Conservation (phyloP, 2,329 filamentous ascomycete species). For the Fusarium sp. region DNA sequence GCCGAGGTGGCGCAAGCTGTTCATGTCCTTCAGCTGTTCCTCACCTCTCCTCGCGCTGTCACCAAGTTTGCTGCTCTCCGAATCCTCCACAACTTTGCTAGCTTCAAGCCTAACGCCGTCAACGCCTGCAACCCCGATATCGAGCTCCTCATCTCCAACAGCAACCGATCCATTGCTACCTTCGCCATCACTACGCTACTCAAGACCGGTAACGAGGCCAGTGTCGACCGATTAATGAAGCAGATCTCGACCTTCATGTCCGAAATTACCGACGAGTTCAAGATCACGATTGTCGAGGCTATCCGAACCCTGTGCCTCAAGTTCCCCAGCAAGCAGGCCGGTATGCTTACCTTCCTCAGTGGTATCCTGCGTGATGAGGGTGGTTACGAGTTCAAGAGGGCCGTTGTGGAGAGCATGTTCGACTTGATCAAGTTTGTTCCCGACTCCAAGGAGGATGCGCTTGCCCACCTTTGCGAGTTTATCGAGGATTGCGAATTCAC, state of each 20-base stretch:
- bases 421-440: constrained; percentile 99
- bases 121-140: constrained; percentile 97
- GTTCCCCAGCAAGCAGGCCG: constrained; percentile 97
- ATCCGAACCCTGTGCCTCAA: constrained; percentile 97
- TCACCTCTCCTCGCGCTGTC: constrained; percentile 93
- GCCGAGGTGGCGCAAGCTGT: constrained; percentile 91
- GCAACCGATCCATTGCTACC: constrained; percentile 96
- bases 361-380: constrained; percentile 97
- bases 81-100: constrained; percentile 95
- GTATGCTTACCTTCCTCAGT: constrained; percentile 96
- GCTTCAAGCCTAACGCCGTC: constrained; percentile 94
- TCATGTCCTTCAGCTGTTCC: constrained; percentile 94
- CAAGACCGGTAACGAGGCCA: constrained; percentile 98
- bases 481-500: constrained; percentile 99
- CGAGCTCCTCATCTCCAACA: constrained; percentile 95
- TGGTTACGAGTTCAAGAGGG: constrained; percentile 97
- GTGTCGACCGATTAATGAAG: constrained; percentile 97
- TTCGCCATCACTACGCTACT: constrained; percentile 98
- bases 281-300: constrained; percentile 99
- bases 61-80: constrained; percentile 98
- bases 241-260: constrained; percentile 99
- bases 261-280: constrained; percentile 99
- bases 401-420: constrained; percentile 99
- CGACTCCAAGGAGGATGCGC: constrained; percentile 81
- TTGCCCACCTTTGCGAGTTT: constrained; percentile 97